phyloP scores from a whole-genome alignment of 2,329 filamentous ascomycete species.

The Dryadomyces quercivorus region DNA sequence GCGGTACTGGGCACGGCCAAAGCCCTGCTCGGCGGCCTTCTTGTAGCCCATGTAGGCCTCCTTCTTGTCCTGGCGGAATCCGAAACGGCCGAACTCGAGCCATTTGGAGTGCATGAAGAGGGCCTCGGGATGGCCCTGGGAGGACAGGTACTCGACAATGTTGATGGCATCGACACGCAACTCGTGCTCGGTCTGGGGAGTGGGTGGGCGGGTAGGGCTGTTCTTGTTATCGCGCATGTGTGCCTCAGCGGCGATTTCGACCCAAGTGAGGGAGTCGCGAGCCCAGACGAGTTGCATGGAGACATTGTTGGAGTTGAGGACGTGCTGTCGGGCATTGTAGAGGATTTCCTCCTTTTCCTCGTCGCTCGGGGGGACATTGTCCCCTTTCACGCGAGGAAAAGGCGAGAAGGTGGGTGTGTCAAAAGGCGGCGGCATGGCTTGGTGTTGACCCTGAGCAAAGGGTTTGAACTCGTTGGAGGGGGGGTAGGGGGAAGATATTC shows the following conservation, averaged over 20 bases:
- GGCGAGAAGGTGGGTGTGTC: slow-evolving; percentile 72
- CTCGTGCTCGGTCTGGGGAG: slow-evolving; percentile 80
- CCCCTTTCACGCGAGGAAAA: slow-evolving; percentile 75
- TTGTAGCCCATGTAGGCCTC: slow-evolving; percentile 85
- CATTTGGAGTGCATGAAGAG: slow-evolving; percentile 93
- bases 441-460: slow-evolving; percentile 25
- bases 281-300: slow-evolving; percentile 97
- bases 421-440: slow-evolving; percentile 25
- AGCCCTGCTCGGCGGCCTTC: slow-evolving; percentile 70
- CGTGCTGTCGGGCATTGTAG: slow-evolving; percentile 69
- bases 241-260: slow-evolving; percentile 71
- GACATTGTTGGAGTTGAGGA: slow-evolving; percentile 87
- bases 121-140: slow-evolving; percentile 86
- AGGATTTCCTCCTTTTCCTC: slow-evolving; percentile 87
- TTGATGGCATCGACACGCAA: slow-evolving; percentile 80
- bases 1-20: slow-evolving; percentile 81
- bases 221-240: slow-evolving; percentile 48
- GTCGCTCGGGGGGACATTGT: slow-evolving; percentile 85
- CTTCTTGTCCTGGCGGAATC: slow-evolving; percentile 79
- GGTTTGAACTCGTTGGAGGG: slow-evolving; percentile 24
- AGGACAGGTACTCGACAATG: slow-evolving; percentile 79
- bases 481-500: neutral
- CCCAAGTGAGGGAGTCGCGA: slow-evolving; percentile 79
- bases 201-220: slow-evolving; percentile 50
- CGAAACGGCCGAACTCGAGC: slow-evolving; percentile 96